Conservation (phyloP, 176 grass and related monocot species). For the Neostapfia colusana region DNA sequence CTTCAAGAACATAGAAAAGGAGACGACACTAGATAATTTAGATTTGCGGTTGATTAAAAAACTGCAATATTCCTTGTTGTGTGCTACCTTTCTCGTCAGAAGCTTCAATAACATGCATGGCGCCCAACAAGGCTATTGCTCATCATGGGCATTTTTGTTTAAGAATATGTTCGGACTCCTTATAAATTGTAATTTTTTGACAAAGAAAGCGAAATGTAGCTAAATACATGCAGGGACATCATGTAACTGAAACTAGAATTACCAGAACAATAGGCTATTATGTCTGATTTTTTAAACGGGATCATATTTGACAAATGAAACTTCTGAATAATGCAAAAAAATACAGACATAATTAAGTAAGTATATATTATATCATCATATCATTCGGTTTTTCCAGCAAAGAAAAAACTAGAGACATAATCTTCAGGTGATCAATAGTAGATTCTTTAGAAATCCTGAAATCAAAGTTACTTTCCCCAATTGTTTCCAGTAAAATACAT, state of each 20-base stretch:
- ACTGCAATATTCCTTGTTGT: neutral
- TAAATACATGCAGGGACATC: no score
- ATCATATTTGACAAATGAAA: neutral
- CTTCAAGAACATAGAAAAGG: neutral
- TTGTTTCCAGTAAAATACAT: constrained; percentile 3
- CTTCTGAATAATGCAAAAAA: neutral
- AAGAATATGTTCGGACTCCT: no score
- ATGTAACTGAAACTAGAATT: no score
- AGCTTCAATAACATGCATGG: constrained; percentile 44
- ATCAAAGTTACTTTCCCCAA: neutral
- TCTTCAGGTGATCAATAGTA: neutral
- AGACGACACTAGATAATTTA: neutral
- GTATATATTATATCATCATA: neutral
- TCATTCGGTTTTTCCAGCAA: no score
- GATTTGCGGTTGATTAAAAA: constrained; percentile 29
- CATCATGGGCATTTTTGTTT: no score
- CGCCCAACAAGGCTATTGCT: neutral
- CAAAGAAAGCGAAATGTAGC: no score
- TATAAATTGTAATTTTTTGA: no score
- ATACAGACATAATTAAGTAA: neutral
- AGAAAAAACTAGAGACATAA: no score
- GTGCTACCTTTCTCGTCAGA: constrained; percentile 29
- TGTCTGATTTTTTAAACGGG: neutral
- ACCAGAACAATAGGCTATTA: neutral
- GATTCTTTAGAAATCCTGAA: neutral